A percentile compares a stretch with the other conserved stretches of the same genome.
Evolutionary conservation across 768 basidiomycete species (phyloP).

Genomic region (Chalciporus chontae): DNA sequence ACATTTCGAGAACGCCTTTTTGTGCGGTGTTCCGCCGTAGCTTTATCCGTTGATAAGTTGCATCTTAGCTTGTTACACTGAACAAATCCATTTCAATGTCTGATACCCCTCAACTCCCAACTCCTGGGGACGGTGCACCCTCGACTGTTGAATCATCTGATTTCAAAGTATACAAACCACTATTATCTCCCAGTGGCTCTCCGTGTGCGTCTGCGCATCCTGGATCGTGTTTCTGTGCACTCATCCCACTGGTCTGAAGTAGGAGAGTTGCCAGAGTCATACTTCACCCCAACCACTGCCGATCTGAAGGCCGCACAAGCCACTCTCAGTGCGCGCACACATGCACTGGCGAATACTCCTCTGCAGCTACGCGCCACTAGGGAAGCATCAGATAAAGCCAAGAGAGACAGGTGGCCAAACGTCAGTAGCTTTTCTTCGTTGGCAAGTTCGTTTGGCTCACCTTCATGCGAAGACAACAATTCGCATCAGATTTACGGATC

Average conservation of each 20-base stretch:
- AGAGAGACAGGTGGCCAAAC: conserved; percentile 67
- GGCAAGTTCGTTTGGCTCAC: conserved; percentile 10
- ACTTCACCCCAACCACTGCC: conserved; percentile 66
- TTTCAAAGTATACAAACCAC: conserved; percentile 52
- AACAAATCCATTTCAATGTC: conserved; percentile 20
- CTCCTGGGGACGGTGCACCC: not conserved
- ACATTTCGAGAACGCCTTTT: conserved; percentile 5
- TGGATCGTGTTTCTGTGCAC: not conserved
- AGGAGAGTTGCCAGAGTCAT: conserved; percentile 65
- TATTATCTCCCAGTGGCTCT: conserved; percentile 26
- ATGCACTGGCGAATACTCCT: conserved; percentile 66
- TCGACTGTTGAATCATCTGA: conserved; percentile 13
- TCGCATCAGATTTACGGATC: conserved; percentile 76
- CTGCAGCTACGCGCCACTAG: conserved; percentile 60
- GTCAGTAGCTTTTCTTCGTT: conserved; percentile 33
- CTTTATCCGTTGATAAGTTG: conserved; percentile 16
- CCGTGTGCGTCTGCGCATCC: conserved; percentile 31
- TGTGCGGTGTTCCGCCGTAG: conserved; percentile 10
- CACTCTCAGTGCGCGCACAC: conserved; percentile 55
- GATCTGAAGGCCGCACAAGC: conserved; percentile 71
- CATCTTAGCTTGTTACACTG: conserved; percentile 13
- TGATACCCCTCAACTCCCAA: conserved; percentile 15
- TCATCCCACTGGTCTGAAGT: conserved; percentile 16
- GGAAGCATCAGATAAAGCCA: conserved; percentile 58
- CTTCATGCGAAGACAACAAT: conserved; percentile 61